Base-by-base conservation (phyloP, 169 alveolate genomes). In the Cryptosporidium andersoni region DNA sequence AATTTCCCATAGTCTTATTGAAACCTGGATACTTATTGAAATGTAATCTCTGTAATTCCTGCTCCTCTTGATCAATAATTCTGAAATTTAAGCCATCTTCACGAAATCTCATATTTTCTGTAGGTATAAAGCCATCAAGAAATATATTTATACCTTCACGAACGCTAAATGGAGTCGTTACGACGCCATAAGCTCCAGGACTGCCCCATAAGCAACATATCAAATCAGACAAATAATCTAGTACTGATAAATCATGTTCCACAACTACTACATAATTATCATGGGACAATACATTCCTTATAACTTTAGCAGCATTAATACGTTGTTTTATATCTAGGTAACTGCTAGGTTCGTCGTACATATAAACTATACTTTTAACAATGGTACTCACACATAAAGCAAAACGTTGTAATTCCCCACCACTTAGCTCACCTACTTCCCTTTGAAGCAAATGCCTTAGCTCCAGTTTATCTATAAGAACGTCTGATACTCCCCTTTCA, bases 121-220 rank as follows among this genome's bases (percentile, higher is more conserved):
- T 97, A 45, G 99, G 99, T 9, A 98, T 92, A 88, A 98, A 98
- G 42, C 99, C 99, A 64, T 97, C 99, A 43, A 98, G 91, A 93
- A 98, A 98, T 4, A 98, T 94, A 90, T 98, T 98, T 91, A 98
- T 97, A 40, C 97, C 98, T 92, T 98, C 99, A 51, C 99, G 90
- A 0, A 98, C 99, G 64, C 98, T 92, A 89, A 95, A 97, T 37
- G 99, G 99, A 92, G 97, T 93, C n/a, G 99, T 97, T 9, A 98
- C 99, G 2, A 98, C 99, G n/a, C 99, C 99, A 90, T 98, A 98
- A 43, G 97, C 99, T 37, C 99, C 98, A 34, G 99, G 98, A 68
- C 91, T 90, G 25, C 99, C 99, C 97, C 99, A 98, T 62, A 98
- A 95, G 65, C 99, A 97, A 88, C 99, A 98, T 16, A 98, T 95